These are phyloP conservation scores for Musa itinerans DNA, from an alignment of 176 grass and related monocot species.

Conservation along the genomic window DNA sequence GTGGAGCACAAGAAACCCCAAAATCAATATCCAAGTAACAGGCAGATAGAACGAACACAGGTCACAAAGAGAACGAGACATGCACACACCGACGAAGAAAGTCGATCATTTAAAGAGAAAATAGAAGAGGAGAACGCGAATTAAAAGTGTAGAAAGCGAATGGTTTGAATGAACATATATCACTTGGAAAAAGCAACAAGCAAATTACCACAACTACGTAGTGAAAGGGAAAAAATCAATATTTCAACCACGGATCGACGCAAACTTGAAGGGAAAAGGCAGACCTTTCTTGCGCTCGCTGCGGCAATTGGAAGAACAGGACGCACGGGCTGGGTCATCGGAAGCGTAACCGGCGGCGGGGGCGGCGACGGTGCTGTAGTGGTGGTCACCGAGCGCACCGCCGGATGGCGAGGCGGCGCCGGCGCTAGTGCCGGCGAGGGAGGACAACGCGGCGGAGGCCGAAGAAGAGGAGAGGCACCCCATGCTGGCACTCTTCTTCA, in stretches of 20 bases:
- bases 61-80: no score
- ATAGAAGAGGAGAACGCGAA: neutral
- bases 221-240: neutral
- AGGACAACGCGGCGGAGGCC: neutral
- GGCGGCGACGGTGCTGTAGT: neutral
- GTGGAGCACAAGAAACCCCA: no score
- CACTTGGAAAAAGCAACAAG: no score
- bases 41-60: no score
- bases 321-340: slow-evolving; percentile 57
- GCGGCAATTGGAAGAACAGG: slow-evolving; percentile 62
- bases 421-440: neutral
- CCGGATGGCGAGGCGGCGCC: slow-evolving; percentile 22
- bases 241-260: neutral
- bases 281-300: slow-evolving; percentile 82
- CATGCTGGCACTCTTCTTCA: slow-evolving; percentile 97
- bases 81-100: no score
- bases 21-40: no score
- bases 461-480: slow-evolving; percentile 68
- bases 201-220: neutral
- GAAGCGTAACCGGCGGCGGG: slow-evolving; percentile 41
- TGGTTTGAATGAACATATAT: no score
- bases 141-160: neutral
- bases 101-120: no score
- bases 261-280: neutral
- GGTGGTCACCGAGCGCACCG: neutral